Conservation (phyloP, 805 yeast species). For the Ogataea haglerorum region DNA sequence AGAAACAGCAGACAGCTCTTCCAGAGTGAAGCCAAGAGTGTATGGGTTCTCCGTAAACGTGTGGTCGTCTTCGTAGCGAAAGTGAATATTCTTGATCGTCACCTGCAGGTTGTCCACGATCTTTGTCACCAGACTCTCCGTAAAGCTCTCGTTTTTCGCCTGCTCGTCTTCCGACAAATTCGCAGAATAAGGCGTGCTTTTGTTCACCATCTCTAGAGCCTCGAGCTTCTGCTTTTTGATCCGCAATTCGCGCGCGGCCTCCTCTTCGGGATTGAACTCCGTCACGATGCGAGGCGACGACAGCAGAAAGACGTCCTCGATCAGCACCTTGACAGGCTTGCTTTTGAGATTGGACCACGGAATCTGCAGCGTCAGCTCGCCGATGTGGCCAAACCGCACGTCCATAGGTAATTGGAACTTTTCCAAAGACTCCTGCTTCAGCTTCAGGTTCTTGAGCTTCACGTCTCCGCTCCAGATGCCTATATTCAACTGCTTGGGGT, state of each 20-base stretch:
- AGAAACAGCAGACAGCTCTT: slow-evolving; percentile 87
- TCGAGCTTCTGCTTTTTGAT: slow-evolving; percentile 65
- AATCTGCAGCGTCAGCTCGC: slow-evolving; percentile 82
- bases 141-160: slow-evolving; percentile 70
- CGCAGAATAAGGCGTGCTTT: slow-evolving; percentile 32
- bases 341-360: slow-evolving; percentile 96
- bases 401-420: slow-evolving; percentile 81
- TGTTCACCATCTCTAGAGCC: slow-evolving; percentile 61
- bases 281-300: slow-evolving; percentile 69
- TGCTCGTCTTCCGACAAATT: slow-evolving; percentile 36
- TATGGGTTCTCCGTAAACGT: slow-evolving; percentile 73
- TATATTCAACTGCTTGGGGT: slow-evolving; percentile 88
- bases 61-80: slow-evolving; percentile 82
- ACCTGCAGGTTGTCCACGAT: slow-evolving; percentile 90
- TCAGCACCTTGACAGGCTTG: slow-evolving; percentile 83
- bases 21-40: slow-evolving; percentile 76
- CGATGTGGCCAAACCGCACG: slow-evolving; percentile 85
- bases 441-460: slow-evolving; percentile 67
- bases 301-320: slow-evolving; percentile 82
- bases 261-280: slow-evolving; percentile 54
- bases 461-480: slow-evolving; percentile 99
- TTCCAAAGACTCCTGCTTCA: slow-evolving; percentile 88
- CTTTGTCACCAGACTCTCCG: slow-evolving; percentile 83
- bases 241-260: slow-evolving; percentile 55
- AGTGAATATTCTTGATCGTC: slow-evolving; percentile 85